Percentiles rank a stretch among this genome's conserved stretches.
These are phyloP conservation scores for Eremothecium gossypii DNA, from an alignment of 1,139 yeast genomes.

Conservation along the genomic window DNA sequence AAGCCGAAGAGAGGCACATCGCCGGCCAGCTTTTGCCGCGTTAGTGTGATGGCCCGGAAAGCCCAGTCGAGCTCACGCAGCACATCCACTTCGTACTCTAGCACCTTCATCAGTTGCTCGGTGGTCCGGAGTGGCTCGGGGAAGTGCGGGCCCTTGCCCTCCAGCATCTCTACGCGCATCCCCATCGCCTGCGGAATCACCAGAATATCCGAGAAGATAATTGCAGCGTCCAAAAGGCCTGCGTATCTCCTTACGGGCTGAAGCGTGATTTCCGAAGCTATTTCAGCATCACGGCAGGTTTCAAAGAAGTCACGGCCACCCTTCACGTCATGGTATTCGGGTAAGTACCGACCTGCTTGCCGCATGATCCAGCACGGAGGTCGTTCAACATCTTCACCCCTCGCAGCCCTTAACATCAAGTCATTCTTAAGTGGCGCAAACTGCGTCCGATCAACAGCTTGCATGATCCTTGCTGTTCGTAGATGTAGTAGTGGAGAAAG, in stretches of 20 bases:
- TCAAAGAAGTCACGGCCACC: slow-evolving; percentile 85
- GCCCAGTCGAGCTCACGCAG: slow-evolving; percentile 85
- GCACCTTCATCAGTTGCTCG: slow-evolving; percentile 47
- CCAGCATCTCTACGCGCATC: slow-evolving; percentile 86
- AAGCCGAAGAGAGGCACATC: slow-evolving; percentile 92
- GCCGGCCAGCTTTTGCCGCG: slow-evolving; percentile 75
- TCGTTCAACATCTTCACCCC: slow-evolving; percentile 79
- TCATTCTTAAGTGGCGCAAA: slow-evolving; percentile 80
- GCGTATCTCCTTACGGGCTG: slow-evolving; percentile 89
- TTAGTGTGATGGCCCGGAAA: slow-evolving; percentile 78
- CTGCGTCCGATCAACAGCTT: slow-evolving; percentile 10
- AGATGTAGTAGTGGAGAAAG: too few species aligned
- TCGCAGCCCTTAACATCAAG: slow-evolving; percentile 81
- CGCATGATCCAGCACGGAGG: slow-evolving; percentile 98
- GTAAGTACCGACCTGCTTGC: slow-evolving; percentile 51
- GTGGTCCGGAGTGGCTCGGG: slow-evolving; percentile 77
- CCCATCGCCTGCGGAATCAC: slow-evolving; percentile 99
- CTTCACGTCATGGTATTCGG: slow-evolving; percentile 87
- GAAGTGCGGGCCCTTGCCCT: slow-evolving; percentile 91
- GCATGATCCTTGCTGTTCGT: slow-evolving; percentile 6
- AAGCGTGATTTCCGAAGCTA: slow-evolving; percentile 87
- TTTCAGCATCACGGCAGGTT: slow-evolving; percentile 86
- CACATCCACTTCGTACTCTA: slow-evolving; percentile 59
- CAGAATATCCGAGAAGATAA: slow-evolving; percentile 87
- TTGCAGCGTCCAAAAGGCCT: slow-evolving; percentile 92